Base-by-base conservation (phyloP, 2,329 filamentous ascomycete species). In the Ophiobolus disseminans region DNA sequence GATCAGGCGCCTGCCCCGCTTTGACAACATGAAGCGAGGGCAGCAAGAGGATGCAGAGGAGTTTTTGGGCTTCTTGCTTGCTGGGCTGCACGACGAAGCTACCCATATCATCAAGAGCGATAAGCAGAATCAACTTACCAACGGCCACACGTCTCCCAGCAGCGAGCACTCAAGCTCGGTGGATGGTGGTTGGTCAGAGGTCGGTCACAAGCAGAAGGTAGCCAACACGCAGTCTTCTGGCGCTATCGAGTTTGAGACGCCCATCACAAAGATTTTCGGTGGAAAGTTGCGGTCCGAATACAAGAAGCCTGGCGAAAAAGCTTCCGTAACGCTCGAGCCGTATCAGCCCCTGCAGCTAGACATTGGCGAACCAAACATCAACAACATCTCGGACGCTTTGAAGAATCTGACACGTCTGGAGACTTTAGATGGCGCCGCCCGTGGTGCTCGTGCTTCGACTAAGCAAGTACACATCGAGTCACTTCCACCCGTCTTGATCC, bases 21-120 rank as follows among this genome's bases (percentile, higher is more conserved):
- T 99, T 73, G 87, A 90, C 19, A 90, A 88, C 67, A 97, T 99
- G 91, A 87, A 89, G 87, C 89, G 91, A 52, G 94, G 94, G 13
- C 93, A 97, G 63, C 94, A 99, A 72, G 93, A 99, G 78, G 94
- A 99, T 76, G 94, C 94, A 1, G 91, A 99, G 69, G 94, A 99
- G 68, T 99, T 99, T 61, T 79, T 99, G 19, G 93, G 92, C 0
- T 96, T 97, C 70, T 79, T 99, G 25, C 80, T 99, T 3, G 92
- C 96, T 66, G 90, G 91, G 38, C 83, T 99, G 25, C 92, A 97
- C 63, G 92, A 97, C 57, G 94, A 99, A 73, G 97, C 92, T 69
- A 85, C 86, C 13, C 82, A 86, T 48, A 86, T 93, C 37, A 89
- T 95, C 77, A 83, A 84, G 56, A 77, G 76, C 47, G 75, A 78